phyloP scores from a whole-genome alignment of 2,329 filamentous ascomycete genomes.

The Acephala macrosclerotiorum region DNA sequence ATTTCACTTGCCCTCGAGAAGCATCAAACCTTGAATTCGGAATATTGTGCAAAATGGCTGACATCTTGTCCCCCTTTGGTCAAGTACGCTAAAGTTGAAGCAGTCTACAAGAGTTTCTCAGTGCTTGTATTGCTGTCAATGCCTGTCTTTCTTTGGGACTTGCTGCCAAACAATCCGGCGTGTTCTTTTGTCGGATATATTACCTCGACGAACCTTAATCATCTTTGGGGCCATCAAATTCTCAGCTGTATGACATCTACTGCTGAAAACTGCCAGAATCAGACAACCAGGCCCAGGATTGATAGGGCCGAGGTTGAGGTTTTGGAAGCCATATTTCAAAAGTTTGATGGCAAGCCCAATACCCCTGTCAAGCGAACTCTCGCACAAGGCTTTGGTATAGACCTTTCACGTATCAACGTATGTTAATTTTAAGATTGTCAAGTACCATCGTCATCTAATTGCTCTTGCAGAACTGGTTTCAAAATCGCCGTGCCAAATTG shows the following conservation, averaged over 20 bases:
- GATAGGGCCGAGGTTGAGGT: slow-evolving; percentile 66
- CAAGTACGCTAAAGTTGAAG: slow-evolving; percentile 67
- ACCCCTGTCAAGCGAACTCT: slow-evolving; percentile 67
- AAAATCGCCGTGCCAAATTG: slow-evolving; percentile 63
- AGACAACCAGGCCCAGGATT: slow-evolving; percentile 46
- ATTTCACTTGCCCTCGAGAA: slow-evolving; percentile 66
- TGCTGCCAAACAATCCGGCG: slow-evolving; percentile 63
- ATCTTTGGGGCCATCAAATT: not conserved
- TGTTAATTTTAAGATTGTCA: slow-evolving; percentile 53
- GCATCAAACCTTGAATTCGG: slow-evolving; percentile 62
- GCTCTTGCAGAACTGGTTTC: slow-evolving; percentile 70
- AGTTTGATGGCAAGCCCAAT: slow-evolving; percentile 69
- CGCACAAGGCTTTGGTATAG: slow-evolving; percentile 66
- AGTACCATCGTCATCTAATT: not conserved
- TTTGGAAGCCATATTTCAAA: slow-evolving; percentile 67
- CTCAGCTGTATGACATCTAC: not conserved
- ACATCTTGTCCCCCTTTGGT: slow-evolving; percentile 60
- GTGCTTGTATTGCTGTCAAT: slow-evolving; percentile 63
- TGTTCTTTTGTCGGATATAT: slow-evolving; percentile 68
- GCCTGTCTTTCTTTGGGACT: slow-evolving; percentile 65
- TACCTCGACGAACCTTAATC: slow-evolving; percentile 20
- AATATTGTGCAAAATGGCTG: slow-evolving; percentile 65
- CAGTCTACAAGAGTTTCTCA: slow-evolving; percentile 67
- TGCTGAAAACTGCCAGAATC: not conserved
- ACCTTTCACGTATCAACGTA: slow-evolving; percentile 70